phyloP scores from a whole-genome alignment of 2,329 filamentous ascomycete genomes.

The Albophoma yamanashiensis region DNA sequence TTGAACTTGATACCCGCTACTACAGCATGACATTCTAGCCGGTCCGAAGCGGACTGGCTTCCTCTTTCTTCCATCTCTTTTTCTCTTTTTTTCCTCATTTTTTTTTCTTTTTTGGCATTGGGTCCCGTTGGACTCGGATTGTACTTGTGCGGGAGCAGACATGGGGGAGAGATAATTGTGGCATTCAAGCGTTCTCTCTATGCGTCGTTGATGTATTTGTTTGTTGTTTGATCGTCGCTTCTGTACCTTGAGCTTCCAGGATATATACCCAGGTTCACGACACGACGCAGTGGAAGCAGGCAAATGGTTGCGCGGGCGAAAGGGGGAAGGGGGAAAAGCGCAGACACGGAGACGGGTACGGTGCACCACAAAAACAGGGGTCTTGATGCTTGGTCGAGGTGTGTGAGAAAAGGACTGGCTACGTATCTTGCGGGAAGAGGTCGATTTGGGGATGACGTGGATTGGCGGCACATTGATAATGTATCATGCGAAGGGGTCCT shows the following conservation, averaged over 20 bases:
- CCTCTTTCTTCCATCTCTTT: background rate
- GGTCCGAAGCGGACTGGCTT: conserved; percentile 4
- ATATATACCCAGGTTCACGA: conserved; percentile 16
- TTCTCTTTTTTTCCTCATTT: background rate
- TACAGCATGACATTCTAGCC: conserved; percentile 19
- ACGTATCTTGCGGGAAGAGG: background rate
- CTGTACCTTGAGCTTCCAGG: conserved; percentile 11
- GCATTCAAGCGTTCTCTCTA: background rate
- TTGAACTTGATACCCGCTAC: conserved; percentile 35
- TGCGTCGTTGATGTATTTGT: conserved; percentile 2
- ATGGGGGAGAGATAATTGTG: background rate
- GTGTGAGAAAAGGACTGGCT: background rate
- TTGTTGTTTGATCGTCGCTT: conserved; percentile 2
- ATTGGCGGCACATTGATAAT: background rate
- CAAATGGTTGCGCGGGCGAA: background rate
- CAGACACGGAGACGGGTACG: background rate
- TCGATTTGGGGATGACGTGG: background rate
- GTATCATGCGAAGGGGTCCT: background rate
- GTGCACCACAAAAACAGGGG: background rate
- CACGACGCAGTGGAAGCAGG: background rate
- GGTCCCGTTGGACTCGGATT: background rate
- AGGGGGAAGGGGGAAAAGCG: background rate
- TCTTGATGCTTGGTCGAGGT: background rate
- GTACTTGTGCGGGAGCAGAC: background rate
- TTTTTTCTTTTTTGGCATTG: background rate